phyloP scores from a whole-genome alignment of 352 stramenopile species.

The Phytophthora capsici region DNA sequence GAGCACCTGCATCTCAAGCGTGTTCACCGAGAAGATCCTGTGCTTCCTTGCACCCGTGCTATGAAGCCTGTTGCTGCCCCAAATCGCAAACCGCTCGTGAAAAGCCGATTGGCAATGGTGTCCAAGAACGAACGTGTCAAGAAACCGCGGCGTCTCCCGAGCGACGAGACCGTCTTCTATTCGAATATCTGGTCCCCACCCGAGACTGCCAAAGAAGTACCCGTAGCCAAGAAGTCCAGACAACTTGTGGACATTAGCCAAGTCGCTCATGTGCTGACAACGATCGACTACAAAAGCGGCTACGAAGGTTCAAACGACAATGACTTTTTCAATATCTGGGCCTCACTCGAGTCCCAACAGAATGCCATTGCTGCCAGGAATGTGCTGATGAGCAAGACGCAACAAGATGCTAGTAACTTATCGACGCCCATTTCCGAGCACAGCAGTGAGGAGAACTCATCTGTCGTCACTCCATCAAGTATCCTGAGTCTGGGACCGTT shows the following conservation, averaged over 20 bases:
- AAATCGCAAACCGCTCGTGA: constrained; percentile 64
- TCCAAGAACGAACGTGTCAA: constrained; percentile 48
- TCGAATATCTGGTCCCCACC: constrained; percentile 75
- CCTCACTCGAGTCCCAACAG: constrained; percentile 31
- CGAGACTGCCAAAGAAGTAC: constrained; percentile 20
- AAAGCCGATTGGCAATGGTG: constrained; percentile 53
- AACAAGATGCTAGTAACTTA: constrained; percentile 34
- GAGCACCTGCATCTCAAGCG: constrained; percentile 27
- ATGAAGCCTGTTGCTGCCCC: constrained; percentile 22
- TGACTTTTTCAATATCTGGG: constrained; percentile 69
- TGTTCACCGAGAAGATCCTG: constrained; percentile 25
- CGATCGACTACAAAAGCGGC: constrained; percentile 73
- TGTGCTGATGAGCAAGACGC: constrained; percentile 33
- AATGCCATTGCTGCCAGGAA: constrained; percentile 24
- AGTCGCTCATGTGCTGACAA: constrained; percentile 76
- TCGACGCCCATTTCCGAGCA: constrained; percentile 50
- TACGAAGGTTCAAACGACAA: constrained; percentile 47
- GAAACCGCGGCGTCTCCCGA: constrained; percentile 44
- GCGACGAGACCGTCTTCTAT: constrained; percentile 83
- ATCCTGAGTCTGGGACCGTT: constrained; percentile 33
- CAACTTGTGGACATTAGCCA: constrained; percentile 83
- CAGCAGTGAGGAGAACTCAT: constrained; percentile 42
- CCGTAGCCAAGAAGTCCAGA: constrained; percentile 26
- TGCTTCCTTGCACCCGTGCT: constrained; percentile 31
- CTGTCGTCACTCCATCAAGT: constrained; percentile 19